Percentiles rank a stretch among this genome's conserved stretches.
Conservation (phyloP, 352 stramenopile species). For the Phytophthora gonapodyides region DNA sequence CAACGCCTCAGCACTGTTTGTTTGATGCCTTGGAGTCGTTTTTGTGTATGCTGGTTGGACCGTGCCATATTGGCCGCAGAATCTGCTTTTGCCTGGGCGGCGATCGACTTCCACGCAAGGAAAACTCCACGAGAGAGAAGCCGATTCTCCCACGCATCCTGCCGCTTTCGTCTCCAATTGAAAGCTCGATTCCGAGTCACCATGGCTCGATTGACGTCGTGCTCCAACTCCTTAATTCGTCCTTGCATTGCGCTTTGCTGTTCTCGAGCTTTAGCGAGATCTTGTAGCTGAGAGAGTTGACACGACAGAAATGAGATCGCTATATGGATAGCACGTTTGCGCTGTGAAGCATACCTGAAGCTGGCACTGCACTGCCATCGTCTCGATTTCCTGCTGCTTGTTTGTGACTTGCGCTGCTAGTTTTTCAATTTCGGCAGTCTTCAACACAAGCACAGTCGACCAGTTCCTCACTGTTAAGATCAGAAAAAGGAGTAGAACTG, state of each 20-base stretch:
- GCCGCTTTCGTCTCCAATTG: slow-evolving; percentile 32
- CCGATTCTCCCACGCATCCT: slow-evolving; percentile 16
- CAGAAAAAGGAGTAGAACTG: no score
- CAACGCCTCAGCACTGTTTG: slow-evolving; percentile 17
- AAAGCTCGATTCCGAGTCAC: slow-evolving; percentile 45
- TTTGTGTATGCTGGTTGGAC: slow-evolving; percentile 17
- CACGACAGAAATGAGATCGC: not conserved
- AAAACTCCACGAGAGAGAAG: slow-evolving; percentile 22
- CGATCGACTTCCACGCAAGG: slow-evolving; percentile 33
- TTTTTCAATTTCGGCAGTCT: slow-evolving; percentile 29
- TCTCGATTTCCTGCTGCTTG: slow-evolving; percentile 44
- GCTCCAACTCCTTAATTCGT: slow-evolving; percentile 27
- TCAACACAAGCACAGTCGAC: not conserved
- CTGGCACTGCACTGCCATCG: slow-evolving; percentile 14
- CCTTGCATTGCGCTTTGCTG: slow-evolving; percentile 17
- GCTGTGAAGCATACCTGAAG: slow-evolving; percentile 25
- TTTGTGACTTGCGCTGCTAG: slow-evolving; percentile 18
- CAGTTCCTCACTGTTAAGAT: no score
- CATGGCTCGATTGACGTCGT: slow-evolving; percentile 20
- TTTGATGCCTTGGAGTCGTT: slow-evolving; percentile 14
- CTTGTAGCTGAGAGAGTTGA: slow-evolving; percentile 19
- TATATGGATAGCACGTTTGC: not conserved
- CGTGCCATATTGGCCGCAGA: slow-evolving; percentile 8
- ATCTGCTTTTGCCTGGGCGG: slow-evolving; percentile 8
- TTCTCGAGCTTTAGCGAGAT: slow-evolving; percentile 30